Conservation (phyloP, 805 yeast genomes). For the Starmerella lactis-condensi region DNA sequence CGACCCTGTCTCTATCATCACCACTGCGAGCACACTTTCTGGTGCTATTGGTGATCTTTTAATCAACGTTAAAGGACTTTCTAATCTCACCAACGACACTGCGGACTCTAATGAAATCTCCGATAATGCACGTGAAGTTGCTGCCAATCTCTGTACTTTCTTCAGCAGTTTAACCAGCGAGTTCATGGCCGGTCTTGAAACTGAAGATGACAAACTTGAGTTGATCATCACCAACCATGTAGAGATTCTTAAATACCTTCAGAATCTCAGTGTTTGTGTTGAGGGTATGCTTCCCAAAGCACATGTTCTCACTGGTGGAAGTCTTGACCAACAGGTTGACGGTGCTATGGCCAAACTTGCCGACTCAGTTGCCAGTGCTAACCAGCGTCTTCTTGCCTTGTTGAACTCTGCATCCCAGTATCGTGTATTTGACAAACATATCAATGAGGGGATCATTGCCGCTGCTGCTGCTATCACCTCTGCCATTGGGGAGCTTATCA, state of each 20-base stretch:
- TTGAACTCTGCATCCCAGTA: slow-evolving; percentile 25
- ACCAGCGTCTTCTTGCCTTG: slow-evolving; percentile 37
- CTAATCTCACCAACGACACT: slow-evolving; percentile 38
- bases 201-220: slow-evolving; percentile 48
- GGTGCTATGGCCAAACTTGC: slow-evolving; percentile 59
- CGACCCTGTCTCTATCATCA: slow-evolving; percentile 37
- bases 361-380: slow-evolving; percentile 45
- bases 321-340: slow-evolving; percentile 55
- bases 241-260: slow-evolving; percentile 53
- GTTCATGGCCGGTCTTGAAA: slow-evolving; percentile 27
- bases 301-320: slow-evolving; percentile 19
- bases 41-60: slow-evolving; percentile 43
- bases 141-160: slow-evolving; percentile 42
- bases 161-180: slow-evolving; percentile 41
- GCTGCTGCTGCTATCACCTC: slow-evolving; percentile 68
- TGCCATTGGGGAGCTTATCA: slow-evolving; percentile 52
- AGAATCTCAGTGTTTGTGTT: slow-evolving; percentile 34
- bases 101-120: slow-evolving; percentile 30
- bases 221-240: slow-evolving; percentile 58
- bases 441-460: slow-evolving; percentile 56
- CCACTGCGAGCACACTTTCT: slow-evolving; percentile 44
- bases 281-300: slow-evolving; percentile 37
- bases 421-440: slow-evolving; percentile 37
- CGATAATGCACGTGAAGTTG: slow-evolving; percentile 37
- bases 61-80: slow-evolving; percentile 51